phyloP scores from a whole-genome alignment of 176 grass and related monocot genomes.

The Rhynchospora pubera region DNA sequence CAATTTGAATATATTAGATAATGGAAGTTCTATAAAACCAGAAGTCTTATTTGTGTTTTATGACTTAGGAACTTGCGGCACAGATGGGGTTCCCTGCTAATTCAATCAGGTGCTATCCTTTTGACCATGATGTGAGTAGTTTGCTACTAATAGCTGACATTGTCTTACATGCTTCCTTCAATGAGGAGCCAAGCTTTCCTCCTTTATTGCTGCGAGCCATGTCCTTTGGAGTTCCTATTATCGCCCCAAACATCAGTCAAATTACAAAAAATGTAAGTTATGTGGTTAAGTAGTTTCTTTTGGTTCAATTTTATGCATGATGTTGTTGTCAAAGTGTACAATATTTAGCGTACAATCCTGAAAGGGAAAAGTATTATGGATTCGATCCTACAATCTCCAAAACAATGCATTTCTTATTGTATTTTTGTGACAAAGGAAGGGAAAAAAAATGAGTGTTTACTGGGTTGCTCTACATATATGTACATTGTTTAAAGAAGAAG shows the following conservation, averaged over 20 bases:
- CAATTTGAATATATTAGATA: background rate
- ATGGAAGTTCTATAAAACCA: background rate
- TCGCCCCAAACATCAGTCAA: constrained; percentile 74
- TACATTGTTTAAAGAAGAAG: background rate
- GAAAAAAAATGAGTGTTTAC: background rate
- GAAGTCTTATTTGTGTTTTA: constrained; percentile 16
- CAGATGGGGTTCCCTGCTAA: constrained; percentile 66
- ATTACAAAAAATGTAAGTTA: constrained; percentile 79
- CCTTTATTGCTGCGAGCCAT: constrained; percentile 70
- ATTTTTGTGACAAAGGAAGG: background rate
- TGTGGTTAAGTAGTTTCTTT: background rate
- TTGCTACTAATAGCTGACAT: constrained; percentile 60
- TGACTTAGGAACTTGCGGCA: constrained; percentile 62
- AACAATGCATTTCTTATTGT: background rate
- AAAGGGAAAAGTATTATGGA: background rate
- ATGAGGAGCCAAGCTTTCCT: constrained; percentile 76
- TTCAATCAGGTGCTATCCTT: constrained; percentile 54
- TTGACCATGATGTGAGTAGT: constrained; percentile 57
- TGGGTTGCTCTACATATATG: background rate
- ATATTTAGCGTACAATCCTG: background rate
- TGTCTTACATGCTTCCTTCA: constrained; percentile 77
- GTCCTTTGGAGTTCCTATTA: constrained; percentile 76
- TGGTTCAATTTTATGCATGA: background rate
- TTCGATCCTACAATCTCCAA: background rate
- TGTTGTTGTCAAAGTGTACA: background rate